Base-by-base conservation (phyloP, 1,284 basidiomycete genomes). In the Cutaneotrichosporon cavernicola region DNA sequence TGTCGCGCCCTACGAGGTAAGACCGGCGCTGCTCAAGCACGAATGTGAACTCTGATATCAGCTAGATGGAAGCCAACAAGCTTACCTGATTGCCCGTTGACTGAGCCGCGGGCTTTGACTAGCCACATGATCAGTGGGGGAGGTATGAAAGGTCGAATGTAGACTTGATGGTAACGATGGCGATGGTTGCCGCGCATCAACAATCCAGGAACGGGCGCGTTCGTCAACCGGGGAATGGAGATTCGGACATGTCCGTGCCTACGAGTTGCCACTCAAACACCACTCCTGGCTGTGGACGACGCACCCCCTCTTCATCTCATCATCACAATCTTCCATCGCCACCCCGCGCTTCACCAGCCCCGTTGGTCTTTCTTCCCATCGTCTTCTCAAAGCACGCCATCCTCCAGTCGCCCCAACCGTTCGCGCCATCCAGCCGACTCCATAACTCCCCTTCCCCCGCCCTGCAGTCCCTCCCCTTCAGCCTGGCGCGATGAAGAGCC, bases 21-120 rank as follows among this genome's bases (percentile, higher is more conserved):
- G 64, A 58, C 46, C 63, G 67, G 34, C 68, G 64, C 58, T 73
- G 73, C 61, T 76, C 70, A 13, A 79, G 69, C 11, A 65, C 76
- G 36, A 77, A 77, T 7, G 74, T 73, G 69, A 76, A 79, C 38
- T 69, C 77, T 79, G 65, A 8, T 22, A 18, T 46, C 43, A 31
- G 31, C 50, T 32, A 50, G 26, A 43, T 5, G 30, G 18, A 13
- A 21, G 11, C n/a, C 21, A 56, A 11, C n/a, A 16, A 31, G 40
- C 74, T 69, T 51, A 79, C 77, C 60, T 8, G 43, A 56, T 64
- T 77, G 77, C 5, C 76, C 77, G 49, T 76, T 69, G 4, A 79
- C 73, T 16, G 72, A 65, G 16, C 77, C 77, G n/a, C 75, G 67
- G 13, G 72, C 75, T 31, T 70, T 76, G 57, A 78, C 59, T 5